These are phyloP conservation scores for Takashimella koratensis DNA, from an alignment of 1,284 basidiomycete species.

Conservation along the genomic window DNA sequence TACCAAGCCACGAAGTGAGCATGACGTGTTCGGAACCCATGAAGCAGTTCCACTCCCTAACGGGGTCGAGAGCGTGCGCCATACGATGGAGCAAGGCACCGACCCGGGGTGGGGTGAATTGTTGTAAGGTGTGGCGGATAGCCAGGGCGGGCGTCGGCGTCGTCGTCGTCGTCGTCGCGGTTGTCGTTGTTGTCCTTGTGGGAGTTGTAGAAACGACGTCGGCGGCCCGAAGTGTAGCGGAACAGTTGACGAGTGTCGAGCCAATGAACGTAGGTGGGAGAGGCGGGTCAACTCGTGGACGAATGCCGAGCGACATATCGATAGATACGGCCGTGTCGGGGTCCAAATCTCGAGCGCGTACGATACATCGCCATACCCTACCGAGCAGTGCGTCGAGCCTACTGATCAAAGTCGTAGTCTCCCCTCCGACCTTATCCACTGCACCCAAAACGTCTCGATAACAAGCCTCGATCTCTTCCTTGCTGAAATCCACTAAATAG, in stretches of 20 bases:
- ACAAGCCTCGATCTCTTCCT: conserved; percentile 36
- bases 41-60: conserved; percentile 50
- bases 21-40: conserved; percentile 48
- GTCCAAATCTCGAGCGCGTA: conserved; percentile 43
- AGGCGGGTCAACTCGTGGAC: conserved; percentile 39
- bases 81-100: conserved; percentile 49
- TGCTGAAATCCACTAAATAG: conserved; percentile 46
- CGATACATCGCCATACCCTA: conserved; percentile 49
- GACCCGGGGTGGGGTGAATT: conserved; percentile 35
- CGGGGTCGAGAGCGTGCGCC: conserved; percentile 42
- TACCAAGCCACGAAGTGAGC: conserved; percentile 50
- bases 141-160: conserved; percentile 26
- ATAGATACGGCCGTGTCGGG: conserved; percentile 29
- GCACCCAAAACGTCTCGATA: conserved; percentile 8
- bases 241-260: conserved; percentile 47
- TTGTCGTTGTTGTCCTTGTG: neutral
- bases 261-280: conserved; percentile 45
- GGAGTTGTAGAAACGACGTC: neutral
- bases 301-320: conserved; percentile 43
- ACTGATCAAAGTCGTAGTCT: conserved; percentile 26
- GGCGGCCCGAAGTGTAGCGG: conserved; percentile 19
- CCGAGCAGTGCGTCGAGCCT: conserved; percentile 52
- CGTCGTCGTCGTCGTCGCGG: conserved; percentile 6
- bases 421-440: conserved; percentile 33
- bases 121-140: conserved; percentile 41